Evolutionary conservation across 441 rosid genomes (phyloP).

Genomic region (Pelargonium citronellum): DNA sequence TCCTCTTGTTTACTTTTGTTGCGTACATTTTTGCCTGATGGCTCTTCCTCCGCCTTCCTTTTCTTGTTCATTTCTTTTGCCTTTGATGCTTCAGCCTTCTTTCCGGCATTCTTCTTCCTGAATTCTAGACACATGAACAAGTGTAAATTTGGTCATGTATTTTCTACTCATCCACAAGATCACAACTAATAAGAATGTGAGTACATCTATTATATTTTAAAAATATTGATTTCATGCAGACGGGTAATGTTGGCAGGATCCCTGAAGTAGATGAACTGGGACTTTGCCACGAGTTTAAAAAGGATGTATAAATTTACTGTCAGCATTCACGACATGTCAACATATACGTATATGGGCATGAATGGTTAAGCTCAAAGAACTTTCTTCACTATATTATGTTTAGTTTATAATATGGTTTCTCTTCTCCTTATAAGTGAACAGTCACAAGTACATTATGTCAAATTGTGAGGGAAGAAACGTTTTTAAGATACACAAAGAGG

Average conservation of each 20-base stretch:
- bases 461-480: neutral
- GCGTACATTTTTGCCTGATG: conserved; percentile 21
- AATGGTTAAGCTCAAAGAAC: too few species aligned
- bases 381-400: too few species aligned
- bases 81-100: conserved; percentile 41
- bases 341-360: too few species aligned
- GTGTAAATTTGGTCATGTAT: neutral
- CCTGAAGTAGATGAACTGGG: too few species aligned
- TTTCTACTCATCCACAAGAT: neutral
- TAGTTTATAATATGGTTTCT: too few species aligned
- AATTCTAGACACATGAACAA: conserved; percentile 34
- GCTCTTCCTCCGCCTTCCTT: conserved; percentile 35
- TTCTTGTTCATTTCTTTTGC: conserved; percentile 45
- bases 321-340: too few species aligned
- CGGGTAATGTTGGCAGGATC: neutral
- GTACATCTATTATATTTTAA: neutral
- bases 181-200: neutral
- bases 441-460: neutral
- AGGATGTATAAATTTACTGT: too few species aligned
- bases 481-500: neutral
- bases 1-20: conserved; percentile 12
- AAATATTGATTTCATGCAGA: neutral
- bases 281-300: too few species aligned
- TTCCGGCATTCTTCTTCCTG: conserved; percentile 53
- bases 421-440: neutral